Evolutionary conservation across 208 protist species (phyloP).

Genomic region (Giardia muris): DNA sequence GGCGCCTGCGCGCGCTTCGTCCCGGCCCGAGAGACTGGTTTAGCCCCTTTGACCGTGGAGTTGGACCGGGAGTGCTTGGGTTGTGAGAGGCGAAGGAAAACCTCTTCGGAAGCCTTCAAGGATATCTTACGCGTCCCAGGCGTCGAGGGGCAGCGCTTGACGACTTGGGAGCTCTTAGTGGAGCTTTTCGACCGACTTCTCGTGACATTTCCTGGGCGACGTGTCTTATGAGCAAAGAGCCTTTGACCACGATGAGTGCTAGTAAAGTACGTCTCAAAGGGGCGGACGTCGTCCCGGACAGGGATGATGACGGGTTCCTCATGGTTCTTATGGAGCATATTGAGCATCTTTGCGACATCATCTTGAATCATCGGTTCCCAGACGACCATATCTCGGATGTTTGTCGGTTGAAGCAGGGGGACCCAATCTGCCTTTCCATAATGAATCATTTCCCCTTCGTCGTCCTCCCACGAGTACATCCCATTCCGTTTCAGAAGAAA

Average conservation of each 20-base stretch:
- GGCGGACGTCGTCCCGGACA: neutral
- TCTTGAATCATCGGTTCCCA: neutral
- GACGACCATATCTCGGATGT: neutral
- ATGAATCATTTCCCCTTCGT: neutral
- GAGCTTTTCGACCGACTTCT: too few relatives aligned
- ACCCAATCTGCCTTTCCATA: neutral
- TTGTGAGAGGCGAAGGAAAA: too few relatives aligned
- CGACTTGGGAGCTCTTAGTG: too few relatives aligned
- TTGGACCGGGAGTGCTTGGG: too few relatives aligned
- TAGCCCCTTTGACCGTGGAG: too few relatives aligned
- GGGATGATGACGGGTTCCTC: neutral
- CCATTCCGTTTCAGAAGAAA: neutral
- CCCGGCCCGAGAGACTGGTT: too few relatives aligned
- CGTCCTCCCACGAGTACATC: neutral
- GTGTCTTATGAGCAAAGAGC: neutral
- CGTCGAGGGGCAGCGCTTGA: too few relatives aligned
- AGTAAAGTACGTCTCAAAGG: neutral
- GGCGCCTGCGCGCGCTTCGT: too few relatives aligned
- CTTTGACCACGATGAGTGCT: neutral
- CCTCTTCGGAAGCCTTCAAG: too few relatives aligned
- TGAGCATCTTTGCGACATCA: neutral
- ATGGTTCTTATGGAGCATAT: neutral
- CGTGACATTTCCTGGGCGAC: neutral
- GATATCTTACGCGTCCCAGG: too few relatives aligned
- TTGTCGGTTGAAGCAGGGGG: neutral